Evolutionary conservation across 192 early-diverging fungal species (phyloP).

Genomic region (Thamnidium elegans): DNA sequence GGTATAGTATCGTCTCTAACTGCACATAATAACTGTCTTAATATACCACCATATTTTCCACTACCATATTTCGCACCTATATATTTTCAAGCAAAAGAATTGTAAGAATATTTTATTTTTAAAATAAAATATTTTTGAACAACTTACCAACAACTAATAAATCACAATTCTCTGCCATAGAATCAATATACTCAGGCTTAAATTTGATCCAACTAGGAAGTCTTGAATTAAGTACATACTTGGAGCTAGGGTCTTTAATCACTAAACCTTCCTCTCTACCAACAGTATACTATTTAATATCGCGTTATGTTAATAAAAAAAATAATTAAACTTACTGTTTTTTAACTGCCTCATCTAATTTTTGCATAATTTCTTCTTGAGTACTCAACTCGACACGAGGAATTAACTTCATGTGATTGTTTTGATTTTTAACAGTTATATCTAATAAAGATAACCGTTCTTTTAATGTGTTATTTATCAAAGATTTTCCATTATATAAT

Average conservation of each 20-base stretch:
- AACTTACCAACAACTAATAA: slow-evolving; percentile 66
- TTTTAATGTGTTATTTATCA: slow-evolving; percentile 55
- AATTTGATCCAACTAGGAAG: slow-evolving; percentile 70
- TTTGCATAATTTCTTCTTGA: slow-evolving; percentile 49
- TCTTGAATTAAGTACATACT: slow-evolving; percentile 54
- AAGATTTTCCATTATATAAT: slow-evolving; percentile 58
- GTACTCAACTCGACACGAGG: slow-evolving; percentile 46
- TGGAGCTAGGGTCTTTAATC: slow-evolving; percentile 64
- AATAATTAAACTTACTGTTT: neutral
- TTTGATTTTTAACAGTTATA: slow-evolving; percentile 48
- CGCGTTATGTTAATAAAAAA: neutral
- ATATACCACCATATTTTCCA: slow-evolving; percentile 53
- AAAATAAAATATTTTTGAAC: neutral
- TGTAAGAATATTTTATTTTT: neutral
- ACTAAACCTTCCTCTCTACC: slow-evolving; percentile 58
- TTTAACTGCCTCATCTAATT: neutral
- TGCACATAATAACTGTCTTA: slow-evolving; percentile 61
- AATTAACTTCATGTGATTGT: slow-evolving; percentile 57
- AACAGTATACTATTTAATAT: neutral
- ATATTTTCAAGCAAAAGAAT: neutral
- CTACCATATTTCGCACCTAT: slow-evolving; percentile 53
- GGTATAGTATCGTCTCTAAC: slow-evolving; percentile 42
- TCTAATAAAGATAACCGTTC: slow-evolving; percentile 51
- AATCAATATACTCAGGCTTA: slow-evolving; percentile 76
- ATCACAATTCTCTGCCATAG: slow-evolving; percentile 68